Conservation (phyloP, 768 basidiomycete genomes). For the Crepidotus variabilis region DNA sequence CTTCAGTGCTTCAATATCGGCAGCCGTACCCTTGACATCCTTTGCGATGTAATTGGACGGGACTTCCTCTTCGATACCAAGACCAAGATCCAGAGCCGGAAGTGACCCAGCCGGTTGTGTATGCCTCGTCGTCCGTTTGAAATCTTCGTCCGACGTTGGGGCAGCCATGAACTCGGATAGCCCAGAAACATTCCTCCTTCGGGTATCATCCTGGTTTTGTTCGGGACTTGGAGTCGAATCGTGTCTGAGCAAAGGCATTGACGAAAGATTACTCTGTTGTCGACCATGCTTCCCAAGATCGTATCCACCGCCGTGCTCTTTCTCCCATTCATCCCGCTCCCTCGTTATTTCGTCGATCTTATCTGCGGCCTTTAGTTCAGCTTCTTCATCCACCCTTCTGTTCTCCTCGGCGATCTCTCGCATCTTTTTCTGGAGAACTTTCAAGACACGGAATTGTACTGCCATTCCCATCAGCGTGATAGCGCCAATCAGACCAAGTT, state of each 20-base stretch:
- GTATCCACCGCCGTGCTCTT: constrained; percentile 54
- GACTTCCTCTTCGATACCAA: constrained; percentile 71
- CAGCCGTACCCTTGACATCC: constrained; percentile 20
- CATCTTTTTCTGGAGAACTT: constrained; percentile 74
- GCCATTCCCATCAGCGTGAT: constrained; percentile 84
- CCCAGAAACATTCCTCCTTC: constrained; percentile 60
- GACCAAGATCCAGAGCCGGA: constrained; percentile 72
- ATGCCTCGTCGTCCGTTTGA: constrained; percentile 45
- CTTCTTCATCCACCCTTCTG: constrained; percentile 66
- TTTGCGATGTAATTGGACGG: constrained; percentile 66
- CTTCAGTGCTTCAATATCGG: constrained; percentile 50
- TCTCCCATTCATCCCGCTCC: constrained; percentile 86
- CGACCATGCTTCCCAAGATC: constrained; percentile 56
- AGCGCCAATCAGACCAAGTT: constrained; percentile 84
- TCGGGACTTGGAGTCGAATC: constrained; percentile 45
- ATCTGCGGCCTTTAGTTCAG: constrained; percentile 70
- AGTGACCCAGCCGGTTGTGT: constrained; percentile 54
- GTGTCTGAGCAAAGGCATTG: constrained; percentile 65
- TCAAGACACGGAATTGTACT: constrained; percentile 84
- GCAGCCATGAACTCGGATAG: constrained; percentile 73
- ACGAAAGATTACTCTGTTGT: constrained; percentile 60
- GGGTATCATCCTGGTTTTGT: constrained; percentile 45
- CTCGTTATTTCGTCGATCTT: constrained; percentile 58
- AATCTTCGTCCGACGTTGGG: constrained; percentile 58
- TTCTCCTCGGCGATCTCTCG: constrained; percentile 77